phyloP scores from a whole-genome alignment of 1,139 yeast species.

The Hemisphaericaspora xylanilytica region DNA sequence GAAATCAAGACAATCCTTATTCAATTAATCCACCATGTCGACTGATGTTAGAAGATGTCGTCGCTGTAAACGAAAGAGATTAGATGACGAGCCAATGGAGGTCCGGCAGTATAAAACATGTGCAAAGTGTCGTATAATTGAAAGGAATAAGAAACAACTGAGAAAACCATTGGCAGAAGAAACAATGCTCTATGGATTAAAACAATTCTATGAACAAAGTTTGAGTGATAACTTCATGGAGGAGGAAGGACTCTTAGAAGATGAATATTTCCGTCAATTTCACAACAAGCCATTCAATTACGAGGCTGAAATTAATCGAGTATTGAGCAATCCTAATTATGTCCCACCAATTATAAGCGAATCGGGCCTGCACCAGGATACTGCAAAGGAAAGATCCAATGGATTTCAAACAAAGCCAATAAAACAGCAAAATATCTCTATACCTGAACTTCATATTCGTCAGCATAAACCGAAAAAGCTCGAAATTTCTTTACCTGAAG shows the following conservation, averaged over 20 bases:
- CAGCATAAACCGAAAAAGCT: slow-evolving; percentile 3
- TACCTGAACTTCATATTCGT: slow-evolving; percentile 1
- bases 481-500: slow-evolving; percentile 3
- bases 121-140: slow-evolving; percentile 59
- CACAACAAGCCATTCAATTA: slow-evolving; percentile 20
- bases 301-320: slow-evolving; percentile 16
- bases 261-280: slow-evolving; percentile 23
- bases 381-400: slow-evolving; percentile 3
- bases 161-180: slow-evolving; percentile 49
- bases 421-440: slow-evolving; percentile 1
- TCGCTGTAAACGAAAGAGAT: slow-evolving; percentile 58
- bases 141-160: slow-evolving; percentile 47
- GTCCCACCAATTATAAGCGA: slow-evolving; percentile 14
- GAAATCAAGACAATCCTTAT: too few species aligned
- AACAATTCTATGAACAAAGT: slow-evolving; percentile 46
- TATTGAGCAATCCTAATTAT: slow-evolving; percentile 16
- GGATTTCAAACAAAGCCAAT: not conserved
- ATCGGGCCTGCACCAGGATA: not conserved
- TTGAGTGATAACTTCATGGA: slow-evolving; percentile 39
- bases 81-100: slow-evolving; percentile 58
- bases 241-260: slow-evolving; percentile 36
- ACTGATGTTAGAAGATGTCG: slow-evolving; percentile 48
- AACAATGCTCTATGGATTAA: slow-evolving; percentile 48
- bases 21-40: slow-evolving; percentile 2
- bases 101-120: slow-evolving; percentile 61